Base-by-base conservation (phyloP, 495 filamentous ascomycete genomes). In the Podospora tetraspora region DNA sequence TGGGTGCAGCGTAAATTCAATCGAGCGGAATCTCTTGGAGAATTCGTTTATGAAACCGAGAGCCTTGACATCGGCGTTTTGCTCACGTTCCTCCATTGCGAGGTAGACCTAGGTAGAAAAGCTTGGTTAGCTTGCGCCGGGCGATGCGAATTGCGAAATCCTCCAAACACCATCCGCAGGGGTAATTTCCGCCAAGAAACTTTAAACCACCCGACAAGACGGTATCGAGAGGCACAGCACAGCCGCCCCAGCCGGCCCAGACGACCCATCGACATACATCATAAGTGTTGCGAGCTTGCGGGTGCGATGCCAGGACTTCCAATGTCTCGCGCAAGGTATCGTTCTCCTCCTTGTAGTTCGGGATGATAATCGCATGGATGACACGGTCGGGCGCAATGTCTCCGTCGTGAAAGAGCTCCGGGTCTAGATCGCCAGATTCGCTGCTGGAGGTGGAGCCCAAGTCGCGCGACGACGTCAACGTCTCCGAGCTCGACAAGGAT, bases 31-130 rank as follows among this genome's bases (percentile, higher is more conserved):
- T 63, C 81, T 84, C 67, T 83, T 85, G 63, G 82, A 77, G 68
- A 87, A 90, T 62, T 81, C 79, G 9, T 83, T 79, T 22, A 86
- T 78, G 19, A 90, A 74, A 3, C 75, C 78, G 63, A 77, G 70
- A 16, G 88, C 87, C 75, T 90, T 90, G 29, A 80, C 75, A 27
- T 82, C 77, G 13, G 81, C 80, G 29, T 82, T 78, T 59, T 70
- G 70, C 73, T 91, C 88, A 61, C 88, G 84, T 61, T 85, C 77
- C 69, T 91, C 88, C 88, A 91, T 90, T n/a, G 87, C 88, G n/a
- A 91, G 81, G 73, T 86, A 89, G 60, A 91, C 78, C 88, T 91
- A 72, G 19, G 9, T 91, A 72, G 19, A n/a, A n/a, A 24, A 64
- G 69, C 34, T 16, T 56, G 57, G 70, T 75, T 43, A 75, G 74